phyloP scores from a whole-genome alignment of 768 basidiomycete genomes.

The Dacryopinax primogenitus region DNA sequence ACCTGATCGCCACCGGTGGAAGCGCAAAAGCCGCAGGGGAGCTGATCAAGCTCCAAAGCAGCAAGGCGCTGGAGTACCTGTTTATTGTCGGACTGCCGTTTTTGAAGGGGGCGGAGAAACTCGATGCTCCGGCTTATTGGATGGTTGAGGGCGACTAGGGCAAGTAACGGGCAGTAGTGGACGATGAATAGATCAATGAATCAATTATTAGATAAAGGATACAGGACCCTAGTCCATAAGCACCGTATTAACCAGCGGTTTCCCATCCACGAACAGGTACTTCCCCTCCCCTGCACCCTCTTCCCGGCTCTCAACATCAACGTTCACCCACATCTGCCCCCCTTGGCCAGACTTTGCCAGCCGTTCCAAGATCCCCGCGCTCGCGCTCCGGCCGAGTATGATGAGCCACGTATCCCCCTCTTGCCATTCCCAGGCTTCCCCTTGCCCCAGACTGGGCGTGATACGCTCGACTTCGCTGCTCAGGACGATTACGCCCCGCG shows the following conservation, averaged over 20 bases:
- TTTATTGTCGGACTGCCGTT: constrained; percentile 80
- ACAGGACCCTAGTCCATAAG: constrained; percentile 8
- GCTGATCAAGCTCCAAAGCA: constrained; percentile 70
- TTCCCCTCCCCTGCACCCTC: not conserved
- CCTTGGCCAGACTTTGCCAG: not conserved
- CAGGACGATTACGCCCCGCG: constrained; percentile 65
- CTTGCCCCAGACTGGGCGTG: constrained; percentile 20
- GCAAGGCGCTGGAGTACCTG: constrained; percentile 78
- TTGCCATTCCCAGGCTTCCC: not conserved
- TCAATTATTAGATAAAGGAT: too few relatives aligned
- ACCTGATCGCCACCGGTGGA: constrained; percentile 93
- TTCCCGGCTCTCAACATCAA: not conserved
- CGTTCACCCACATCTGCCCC: not conserved
- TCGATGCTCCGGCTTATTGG: constrained; percentile 80
- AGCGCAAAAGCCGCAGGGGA: constrained; percentile 88
- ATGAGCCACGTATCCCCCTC: not conserved
- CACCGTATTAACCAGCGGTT: constrained; percentile 6
- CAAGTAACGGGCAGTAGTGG: too few relatives aligned
- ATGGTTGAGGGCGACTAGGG: constrained; percentile 65
- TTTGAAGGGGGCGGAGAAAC: constrained; percentile 59
- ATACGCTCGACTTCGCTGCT: constrained; percentile 46
- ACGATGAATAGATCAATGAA: too few relatives aligned
- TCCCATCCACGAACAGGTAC: not conserved
- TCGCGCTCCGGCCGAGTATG: not conserved
- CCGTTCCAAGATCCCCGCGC: not conserved